A percentile compares a stretch with the other conserved stretches of the same genome.
Evolutionary conservation across 2,329 filamentous ascomycete genomes (phyloP).

Genomic region (Botrytis deweyae): DNA sequence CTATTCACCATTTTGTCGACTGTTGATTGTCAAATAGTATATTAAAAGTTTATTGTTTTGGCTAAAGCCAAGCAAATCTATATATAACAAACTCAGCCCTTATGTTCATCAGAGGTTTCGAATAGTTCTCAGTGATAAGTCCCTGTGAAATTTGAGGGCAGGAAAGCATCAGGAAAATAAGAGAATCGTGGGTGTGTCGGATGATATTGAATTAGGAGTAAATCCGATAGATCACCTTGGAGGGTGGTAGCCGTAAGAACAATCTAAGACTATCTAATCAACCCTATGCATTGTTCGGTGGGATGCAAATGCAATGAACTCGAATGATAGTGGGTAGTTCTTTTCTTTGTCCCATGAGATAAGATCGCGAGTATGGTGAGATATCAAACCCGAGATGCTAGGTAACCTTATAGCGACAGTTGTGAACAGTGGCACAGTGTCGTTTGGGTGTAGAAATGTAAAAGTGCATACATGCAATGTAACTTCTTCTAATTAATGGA

Average conservation of each 20-base stretch:
- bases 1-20: slow-evolving; percentile 25
- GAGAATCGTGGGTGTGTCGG: slow-evolving; percentile 1
- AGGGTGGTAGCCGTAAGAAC: not conserved
- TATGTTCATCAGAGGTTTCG: not conserved
- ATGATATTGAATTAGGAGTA: slow-evolving; percentile 5
- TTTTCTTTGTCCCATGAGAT: not conserved
- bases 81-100: not conserved
- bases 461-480: not conserved
- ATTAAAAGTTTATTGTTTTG: not conserved
- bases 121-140: not conserved
- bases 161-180: not conserved
- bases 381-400: not conserved
- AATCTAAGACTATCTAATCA: not conserved
- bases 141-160: not conserved
- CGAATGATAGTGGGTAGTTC: not conserved
- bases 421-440: not conserved
- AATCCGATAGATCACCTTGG: not conserved
- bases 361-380: not conserved
- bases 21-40: not conserved
- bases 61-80: not conserved
- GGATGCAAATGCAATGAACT: not conserved
- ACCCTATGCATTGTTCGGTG: not conserved
- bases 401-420: not conserved
- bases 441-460: not conserved
- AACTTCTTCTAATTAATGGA: not conserved